Conservation (phyloP, 176 grass and related monocot genomes). For the Carex parvula region DNA sequence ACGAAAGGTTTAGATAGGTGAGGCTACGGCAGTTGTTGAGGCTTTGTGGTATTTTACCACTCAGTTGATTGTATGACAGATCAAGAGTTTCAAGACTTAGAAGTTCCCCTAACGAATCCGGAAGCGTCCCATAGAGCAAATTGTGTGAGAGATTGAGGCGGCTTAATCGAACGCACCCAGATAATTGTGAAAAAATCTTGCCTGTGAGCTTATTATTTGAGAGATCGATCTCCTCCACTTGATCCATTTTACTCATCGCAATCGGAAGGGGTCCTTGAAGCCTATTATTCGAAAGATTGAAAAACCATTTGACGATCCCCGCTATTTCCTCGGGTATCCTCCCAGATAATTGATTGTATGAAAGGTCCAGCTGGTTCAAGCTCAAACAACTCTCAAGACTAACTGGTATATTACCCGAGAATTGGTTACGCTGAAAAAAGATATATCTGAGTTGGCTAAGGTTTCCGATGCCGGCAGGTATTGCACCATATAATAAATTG, state of each 20-base stretch:
- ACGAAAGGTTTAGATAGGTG: constrained; percentile 62
- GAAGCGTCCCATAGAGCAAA: constrained; percentile 42
- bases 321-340: constrained; percentile 37
- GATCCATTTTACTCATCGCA: constrained; percentile 44
- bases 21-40: constrained; percentile 45
- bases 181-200: constrained; percentile 29
- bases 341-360: constrained; percentile 49
- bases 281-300: constrained; percentile 74
- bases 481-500: constrained; percentile 46
- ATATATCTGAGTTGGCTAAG: constrained; percentile 21
- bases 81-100: constrained; percentile 45
- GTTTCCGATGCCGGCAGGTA: constrained; percentile 50
- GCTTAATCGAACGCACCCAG: constrained; percentile 32
- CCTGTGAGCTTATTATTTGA: constrained; percentile 68
- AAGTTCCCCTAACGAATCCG: constrained; percentile 27
- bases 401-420: constrained; percentile 54
- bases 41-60: constrained; percentile 50
- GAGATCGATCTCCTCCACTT: constrained; percentile 48
- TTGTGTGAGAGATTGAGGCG: constrained; percentile 71
- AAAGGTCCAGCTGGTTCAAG: constrained; percentile 52
- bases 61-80: constrained; percentile 61
- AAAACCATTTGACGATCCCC: constrained; percentile 34
- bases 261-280: constrained; percentile 47
- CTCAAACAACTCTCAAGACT: constrained; percentile 28
- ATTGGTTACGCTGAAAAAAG: constrained; percentile 42